phyloP scores from a whole-genome alignment of 2,329 filamentous ascomycete genomes.

The Stemphylium vesicarium region DNA sequence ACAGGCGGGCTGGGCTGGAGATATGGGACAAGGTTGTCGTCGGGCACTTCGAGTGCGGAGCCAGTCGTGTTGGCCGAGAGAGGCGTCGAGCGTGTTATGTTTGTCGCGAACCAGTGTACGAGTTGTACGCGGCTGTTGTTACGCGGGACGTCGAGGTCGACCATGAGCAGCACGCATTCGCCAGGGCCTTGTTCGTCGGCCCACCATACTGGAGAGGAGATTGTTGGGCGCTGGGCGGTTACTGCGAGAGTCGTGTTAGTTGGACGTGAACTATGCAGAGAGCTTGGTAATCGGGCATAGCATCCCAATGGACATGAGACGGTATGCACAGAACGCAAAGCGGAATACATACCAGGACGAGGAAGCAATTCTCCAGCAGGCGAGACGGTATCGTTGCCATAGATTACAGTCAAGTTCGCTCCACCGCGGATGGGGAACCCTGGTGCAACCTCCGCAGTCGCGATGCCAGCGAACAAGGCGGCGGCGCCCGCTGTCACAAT shows the following conservation, averaged over 20 bases:
- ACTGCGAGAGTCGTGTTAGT: slow-evolving; percentile 25
- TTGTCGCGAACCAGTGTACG: slow-evolving; percentile 42
- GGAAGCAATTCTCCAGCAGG: slow-evolving; percentile 44
- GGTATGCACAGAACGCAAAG: background rate
- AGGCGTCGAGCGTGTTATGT: slow-evolving; percentile 24
- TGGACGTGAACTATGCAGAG: background rate
- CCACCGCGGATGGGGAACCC: slow-evolving; percentile 34
- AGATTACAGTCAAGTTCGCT: slow-evolving; percentile 32
- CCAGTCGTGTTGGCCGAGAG: slow-evolving; percentile 6
- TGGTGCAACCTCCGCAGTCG: slow-evolving; percentile 33
- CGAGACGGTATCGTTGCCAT: slow-evolving; percentile 41
- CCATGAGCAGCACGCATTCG: slow-evolving; percentile 36
- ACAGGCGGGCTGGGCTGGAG: slow-evolving; percentile 37
- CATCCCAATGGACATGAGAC: background rate
- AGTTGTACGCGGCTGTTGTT: slow-evolving; percentile 41
- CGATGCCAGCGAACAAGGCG: slow-evolving; percentile 20
- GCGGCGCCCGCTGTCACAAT: slow-evolving; percentile 16
- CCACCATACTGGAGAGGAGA: slow-evolving; percentile 28
- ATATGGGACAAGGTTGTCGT: slow-evolving; percentile 27
- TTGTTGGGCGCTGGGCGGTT: slow-evolving; percentile 31
- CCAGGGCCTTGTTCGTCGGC: slow-evolving; percentile 10
- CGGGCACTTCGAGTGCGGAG: slow-evolving; percentile 21
- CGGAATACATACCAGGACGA: slow-evolving; percentile 30
- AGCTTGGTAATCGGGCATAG: background rate
- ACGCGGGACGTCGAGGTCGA: slow-evolving; percentile 42